Evolutionary conservation across 129 eudicot species (phyloP), one percentile per base, ranked within the genome.

Genomic region (Tagetes erecta): DNA sequence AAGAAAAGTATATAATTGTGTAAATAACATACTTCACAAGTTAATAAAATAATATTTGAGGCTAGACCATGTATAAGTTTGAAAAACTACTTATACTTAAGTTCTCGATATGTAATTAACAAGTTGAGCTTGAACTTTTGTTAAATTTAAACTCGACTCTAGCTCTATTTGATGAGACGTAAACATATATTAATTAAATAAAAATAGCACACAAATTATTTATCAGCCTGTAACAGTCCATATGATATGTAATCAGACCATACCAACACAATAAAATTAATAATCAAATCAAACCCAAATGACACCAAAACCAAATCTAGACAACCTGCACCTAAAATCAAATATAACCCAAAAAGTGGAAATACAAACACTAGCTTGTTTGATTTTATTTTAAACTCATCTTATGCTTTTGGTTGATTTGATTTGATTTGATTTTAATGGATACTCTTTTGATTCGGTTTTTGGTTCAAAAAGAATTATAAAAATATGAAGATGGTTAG

Each of bases 291-390:
- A 72, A 55, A 40, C 55, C 20, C 67, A 57, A 30, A 59, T 59
- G 40, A 72, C 67, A 72, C 33, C 68, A 42, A 41, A 56, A 58
- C 67, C 55, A 72, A 58, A 72, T 72, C 68, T 42, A 41, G 67
- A 72, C 68, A 57, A 44, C 77, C 56, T 10, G 37, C 8, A 70
- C 66, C 76, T 55, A 10, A 30, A 30, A 72, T 72, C 56, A 57
- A 40, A 58, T 11, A 10, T 41, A 72, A 57, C 68, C 52, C 30
- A 4, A 59, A 72, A 56, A 13, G 40, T 40, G n/a, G 40, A 41
- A 45, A 33, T 41, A 20, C 7, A 11, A 53, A 31, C 60, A 58
- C 68, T 20, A 20, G 27, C 27, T 72, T 72, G 52, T 3, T 41
- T 72, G 62, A 70, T 51, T 49, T 38, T 35, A 50, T 69, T 69